Base-by-base conservation (phyloP, 805 yeast genomes). In the Middelhovenomyces tepae region DNA sequence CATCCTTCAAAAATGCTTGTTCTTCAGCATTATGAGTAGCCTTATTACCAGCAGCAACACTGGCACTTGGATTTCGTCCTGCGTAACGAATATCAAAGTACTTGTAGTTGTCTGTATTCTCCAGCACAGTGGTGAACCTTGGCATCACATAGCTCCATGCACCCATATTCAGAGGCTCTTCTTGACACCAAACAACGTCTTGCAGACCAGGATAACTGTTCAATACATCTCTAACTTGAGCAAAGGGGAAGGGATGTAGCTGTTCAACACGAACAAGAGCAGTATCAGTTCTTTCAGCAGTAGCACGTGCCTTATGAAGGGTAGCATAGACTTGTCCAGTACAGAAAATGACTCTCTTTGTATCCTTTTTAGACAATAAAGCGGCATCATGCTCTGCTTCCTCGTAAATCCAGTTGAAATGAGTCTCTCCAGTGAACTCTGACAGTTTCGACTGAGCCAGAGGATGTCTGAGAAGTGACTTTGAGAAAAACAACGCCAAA, bases 151-250 rank as follows among this genome's bases (percentile, higher is more conserved):
- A 85, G 16, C 79, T 54, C 81, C 80, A 86, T 28, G 83, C 67
- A 62, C 98, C 98, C 78, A 89, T 89, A 69, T 91, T 91, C 65
- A 91, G 71, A 51, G 97, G 97, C 71, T 91, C 99, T 67, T 91
- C 99, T 69, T 91, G 98, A 64, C 93, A 81, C 89, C 87, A 91
- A 30, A 87, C 93, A 47, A 91, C 65, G 59, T 91, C 98, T 59
- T 81, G 78, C 42, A 79, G 57, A 59, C 75, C 76, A 53, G 93
- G 85, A 69, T 80, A 91, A 30, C 75, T 58, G 63, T 81, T 68
- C 50, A 91, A 65, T 17, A 84, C 65, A 48, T 89, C 96, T 56
- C 84, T 79, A 51, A 91, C 64, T 67, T 84, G 95, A 36, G 91
- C 87, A 65, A 68, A 91, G 63, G 98, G 98, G 96, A 91, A 91